Conservation (phyloP, 257 asterid species). For the Ophiorrhiza pumila region DNA sequence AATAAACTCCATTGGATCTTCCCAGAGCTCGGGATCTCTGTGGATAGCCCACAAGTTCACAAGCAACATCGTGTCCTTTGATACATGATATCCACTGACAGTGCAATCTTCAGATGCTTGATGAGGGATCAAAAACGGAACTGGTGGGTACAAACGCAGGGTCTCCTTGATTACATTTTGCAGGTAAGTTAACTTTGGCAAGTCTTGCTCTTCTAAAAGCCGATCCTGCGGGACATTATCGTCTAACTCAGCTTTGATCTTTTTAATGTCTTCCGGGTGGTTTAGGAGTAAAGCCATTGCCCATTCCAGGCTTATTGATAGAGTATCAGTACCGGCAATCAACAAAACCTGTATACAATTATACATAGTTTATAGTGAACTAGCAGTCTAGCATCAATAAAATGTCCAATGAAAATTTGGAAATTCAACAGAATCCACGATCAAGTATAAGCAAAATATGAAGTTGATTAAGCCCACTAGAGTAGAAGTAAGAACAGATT, state of each 20-base stretch:
- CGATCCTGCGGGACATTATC: neutral
- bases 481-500: no score
- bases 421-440: no score
- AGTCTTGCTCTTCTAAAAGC: conserved; percentile 11
- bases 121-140: conserved; percentile 6
- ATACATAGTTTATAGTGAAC: no score
- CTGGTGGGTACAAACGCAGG: neutral
- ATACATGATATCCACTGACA: conserved; percentile 23
- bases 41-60: conserved; percentile 40
- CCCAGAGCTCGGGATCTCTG: conserved; percentile 32
- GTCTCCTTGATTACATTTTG: conserved; percentile 8
- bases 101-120: conserved; percentile 4
- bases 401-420: no score
- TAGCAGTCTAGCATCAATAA: no score
- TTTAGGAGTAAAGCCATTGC: conserved; percentile 5
- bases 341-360: conserved; percentile 11
- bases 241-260: conserved; percentile 8
- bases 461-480: no score
- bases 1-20: conserved; percentile 21
- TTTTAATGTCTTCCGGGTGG: conserved; percentile 1
- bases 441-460: no score
- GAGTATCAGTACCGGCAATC: conserved; percentile 6
- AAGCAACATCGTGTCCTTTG: conserved; percentile 28
- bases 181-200: neutral
- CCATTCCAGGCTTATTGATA: conserved; percentile 12